Conservation (phyloP, 257 asterid species). For the Nicotiana tomentosiformis region DNA sequence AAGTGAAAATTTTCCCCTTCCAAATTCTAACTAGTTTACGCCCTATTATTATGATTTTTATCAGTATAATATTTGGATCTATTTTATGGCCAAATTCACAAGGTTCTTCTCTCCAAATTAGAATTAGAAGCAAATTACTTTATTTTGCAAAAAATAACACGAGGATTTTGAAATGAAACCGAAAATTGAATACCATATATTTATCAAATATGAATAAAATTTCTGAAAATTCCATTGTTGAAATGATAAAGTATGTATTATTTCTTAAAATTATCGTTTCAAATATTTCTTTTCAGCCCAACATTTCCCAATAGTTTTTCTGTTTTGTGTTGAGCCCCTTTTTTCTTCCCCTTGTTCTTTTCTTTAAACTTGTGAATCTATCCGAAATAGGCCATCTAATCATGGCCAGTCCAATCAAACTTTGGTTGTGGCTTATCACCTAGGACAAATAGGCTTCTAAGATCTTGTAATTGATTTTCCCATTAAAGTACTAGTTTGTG, state of each 20-base stretch:
- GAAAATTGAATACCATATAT: too few relatives aligned
- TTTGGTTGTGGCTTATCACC: conserved; percentile 12
- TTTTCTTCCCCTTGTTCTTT: background rate
- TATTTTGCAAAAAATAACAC: too few relatives aligned
- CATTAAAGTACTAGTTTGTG: conserved; percentile 26
- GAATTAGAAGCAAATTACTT: too few relatives aligned
- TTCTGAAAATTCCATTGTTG: too few relatives aligned
- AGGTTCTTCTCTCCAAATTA: too few relatives aligned
- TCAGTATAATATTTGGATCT: too few relatives aligned
- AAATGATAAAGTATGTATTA: background rate
- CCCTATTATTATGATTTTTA: too few relatives aligned
- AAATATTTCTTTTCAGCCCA: background rate
- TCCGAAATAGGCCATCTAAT: conserved; percentile 18
- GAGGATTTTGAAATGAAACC: too few relatives aligned
- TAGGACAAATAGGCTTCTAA: conserved; percentile 16
- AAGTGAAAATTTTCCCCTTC: too few relatives aligned
- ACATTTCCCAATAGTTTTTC: background rate
- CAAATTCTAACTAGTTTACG: too few relatives aligned
- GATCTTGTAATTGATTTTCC: conserved; percentile 18
- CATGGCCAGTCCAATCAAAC: conserved; percentile 21
- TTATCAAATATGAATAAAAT: too few relatives aligned
- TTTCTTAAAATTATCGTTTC: background rate
- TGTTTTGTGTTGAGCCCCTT: background rate
- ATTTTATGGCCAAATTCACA: too few relatives aligned
- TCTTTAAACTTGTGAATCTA: background rate